These are phyloP conservation scores for Xylariaceae sp. DNA, from an alignment of 2,329 filamentous ascomycete genomes.

Conservation along the genomic window DNA sequence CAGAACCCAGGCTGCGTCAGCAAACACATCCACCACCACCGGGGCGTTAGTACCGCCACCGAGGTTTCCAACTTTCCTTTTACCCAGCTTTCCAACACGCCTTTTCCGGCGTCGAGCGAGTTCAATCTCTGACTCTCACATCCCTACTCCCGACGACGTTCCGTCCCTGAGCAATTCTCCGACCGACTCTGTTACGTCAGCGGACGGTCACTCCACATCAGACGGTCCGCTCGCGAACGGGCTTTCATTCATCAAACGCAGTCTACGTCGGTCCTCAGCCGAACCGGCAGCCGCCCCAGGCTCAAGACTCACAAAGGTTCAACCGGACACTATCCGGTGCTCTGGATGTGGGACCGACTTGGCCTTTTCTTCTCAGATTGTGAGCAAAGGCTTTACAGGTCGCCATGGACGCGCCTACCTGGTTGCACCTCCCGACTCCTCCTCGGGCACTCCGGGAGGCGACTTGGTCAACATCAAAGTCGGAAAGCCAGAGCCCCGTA, in stretches of 20 bases:
- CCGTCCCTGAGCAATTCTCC: conserved; percentile 35
- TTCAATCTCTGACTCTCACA: conserved; percentile 28
- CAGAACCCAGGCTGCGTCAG: background rate
- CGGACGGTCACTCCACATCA: conserved; percentile 19
- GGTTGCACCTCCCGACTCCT: conserved; percentile 38
- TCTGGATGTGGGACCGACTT: conserved; percentile 53
- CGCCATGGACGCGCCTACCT: conserved; percentile 60
- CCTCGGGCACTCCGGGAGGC: conserved; percentile 8
- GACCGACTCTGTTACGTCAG: conserved; percentile 29
- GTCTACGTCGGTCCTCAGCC: conserved; percentile 10
- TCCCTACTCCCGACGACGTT: conserved; percentile 21
- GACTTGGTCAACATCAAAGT: conserved; percentile 50
- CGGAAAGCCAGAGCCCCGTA: conserved; percentile 49
- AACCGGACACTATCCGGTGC: conserved; percentile 55
- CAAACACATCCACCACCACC: conserved; percentile 9
- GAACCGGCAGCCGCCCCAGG: conserved; percentile 10
- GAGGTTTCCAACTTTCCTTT: conserved; percentile 46
- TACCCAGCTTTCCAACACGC: conserved; percentile 46
- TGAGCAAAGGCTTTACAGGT: conserved; percentile 62
- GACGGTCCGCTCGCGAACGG: conserved; percentile 23
- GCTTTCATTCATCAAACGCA: conserved; percentile 20
- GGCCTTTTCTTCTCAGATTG: conserved; percentile 55
- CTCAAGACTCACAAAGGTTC: conserved; percentile 35
- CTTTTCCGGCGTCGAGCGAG: conserved; percentile 38
- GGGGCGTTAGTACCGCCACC: conserved; percentile 28